phyloP scores from a whole-genome alignment of 2,329 filamentous ascomycete species.

The Venturia oleaginea region DNA sequence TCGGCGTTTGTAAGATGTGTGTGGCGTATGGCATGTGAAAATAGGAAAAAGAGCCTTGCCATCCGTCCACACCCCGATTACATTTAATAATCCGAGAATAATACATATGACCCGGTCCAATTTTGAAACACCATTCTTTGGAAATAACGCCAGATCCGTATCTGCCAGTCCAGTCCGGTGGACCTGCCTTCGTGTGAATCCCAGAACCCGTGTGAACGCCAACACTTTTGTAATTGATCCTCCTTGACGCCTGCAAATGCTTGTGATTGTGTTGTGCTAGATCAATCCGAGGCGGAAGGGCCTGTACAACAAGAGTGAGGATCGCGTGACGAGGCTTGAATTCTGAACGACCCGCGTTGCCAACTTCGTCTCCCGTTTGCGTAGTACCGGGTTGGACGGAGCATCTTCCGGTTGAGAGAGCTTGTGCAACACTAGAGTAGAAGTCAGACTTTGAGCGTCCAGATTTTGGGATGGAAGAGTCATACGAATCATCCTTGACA shows the following conservation, averaged over 20 bases:
- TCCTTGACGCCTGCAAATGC: constrained; percentile 35
- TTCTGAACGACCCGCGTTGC: constrained; percentile 22
- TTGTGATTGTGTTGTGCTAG: constrained; percentile 20
- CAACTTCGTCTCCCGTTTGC: constrained; percentile 20
- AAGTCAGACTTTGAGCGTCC: constrained; percentile 9
- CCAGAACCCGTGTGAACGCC: constrained; percentile 22
- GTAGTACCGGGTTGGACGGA: constrained; percentile 26
- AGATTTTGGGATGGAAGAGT: constrained; percentile 12
- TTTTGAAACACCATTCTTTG: constrained; percentile 27
- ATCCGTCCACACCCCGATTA: constrained; percentile 4
- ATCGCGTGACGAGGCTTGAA: constrained; percentile 20
- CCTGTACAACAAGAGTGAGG: constrained; percentile 18
- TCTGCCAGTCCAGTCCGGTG: constrained; percentile 25
- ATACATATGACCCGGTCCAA: constrained; percentile 10
- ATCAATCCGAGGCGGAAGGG: background rate
- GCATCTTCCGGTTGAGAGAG: constrained; percentile 26
- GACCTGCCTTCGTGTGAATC: background rate
- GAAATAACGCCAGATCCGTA: constrained; percentile 30
- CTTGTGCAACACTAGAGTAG: constrained; percentile 21
- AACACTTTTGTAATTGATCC: constrained; percentile 25
- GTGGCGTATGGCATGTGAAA: constrained; percentile 4
- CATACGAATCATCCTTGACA: constrained; percentile 36
- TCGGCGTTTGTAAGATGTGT: background rate
- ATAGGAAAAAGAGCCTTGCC: background rate
- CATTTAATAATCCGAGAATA: constrained; percentile 3